Percentiles rank a stretch among this genome's conserved stretches.
phyloP scores from a whole-genome alignment of 805 yeast genomes.

The Teunomyces gatunensis region DNA sequence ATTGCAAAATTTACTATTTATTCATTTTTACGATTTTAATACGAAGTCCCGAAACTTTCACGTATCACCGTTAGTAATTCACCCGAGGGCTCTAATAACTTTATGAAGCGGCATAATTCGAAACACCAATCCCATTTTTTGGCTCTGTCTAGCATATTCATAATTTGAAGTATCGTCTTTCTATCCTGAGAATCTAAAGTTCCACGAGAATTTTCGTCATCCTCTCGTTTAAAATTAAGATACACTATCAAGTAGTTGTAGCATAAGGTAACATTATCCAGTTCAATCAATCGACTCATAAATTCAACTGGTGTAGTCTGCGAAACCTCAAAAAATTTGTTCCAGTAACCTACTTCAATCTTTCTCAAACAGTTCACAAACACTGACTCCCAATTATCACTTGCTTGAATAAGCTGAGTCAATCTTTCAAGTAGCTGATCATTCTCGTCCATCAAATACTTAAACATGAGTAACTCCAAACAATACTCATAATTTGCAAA shows the following conservation, averaged over 20 bases:
- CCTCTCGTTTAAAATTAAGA: conserved; percentile 47
- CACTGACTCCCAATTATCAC: conserved; percentile 33
- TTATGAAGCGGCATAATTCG: conserved; percentile 53
- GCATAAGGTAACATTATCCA: conserved; percentile 44
- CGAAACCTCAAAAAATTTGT: conserved; percentile 41
- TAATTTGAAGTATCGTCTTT: conserved; percentile 40
- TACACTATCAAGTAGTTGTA: conserved; percentile 53
- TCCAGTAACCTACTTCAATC: conserved; percentile 57
- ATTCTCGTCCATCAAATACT: conserved; percentile 29
- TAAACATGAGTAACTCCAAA: conserved; percentile 47
- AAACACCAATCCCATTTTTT: conserved; percentile 52
- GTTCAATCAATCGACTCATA: conserved; percentile 40
- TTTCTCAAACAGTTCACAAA: conserved; percentile 56
- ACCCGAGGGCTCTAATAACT: conserved; percentile 46
- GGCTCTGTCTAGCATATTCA: conserved; percentile 40
- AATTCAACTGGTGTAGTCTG: conserved; percentile 44
- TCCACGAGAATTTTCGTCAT: conserved; percentile 17
- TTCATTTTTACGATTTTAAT: neutral
- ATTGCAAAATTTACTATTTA: conserved; percentile 1
- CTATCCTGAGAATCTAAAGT: conserved; percentile 34
- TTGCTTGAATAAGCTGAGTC: conserved; percentile 28
- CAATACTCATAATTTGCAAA: conserved; percentile 44
- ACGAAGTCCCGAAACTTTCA: conserved; percentile 1
- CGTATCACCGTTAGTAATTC: conserved; percentile 18
- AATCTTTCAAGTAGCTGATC: conserved; percentile 23